Conservation (phyloP, 345 rosid species). For the Camelina laxa region DNA sequence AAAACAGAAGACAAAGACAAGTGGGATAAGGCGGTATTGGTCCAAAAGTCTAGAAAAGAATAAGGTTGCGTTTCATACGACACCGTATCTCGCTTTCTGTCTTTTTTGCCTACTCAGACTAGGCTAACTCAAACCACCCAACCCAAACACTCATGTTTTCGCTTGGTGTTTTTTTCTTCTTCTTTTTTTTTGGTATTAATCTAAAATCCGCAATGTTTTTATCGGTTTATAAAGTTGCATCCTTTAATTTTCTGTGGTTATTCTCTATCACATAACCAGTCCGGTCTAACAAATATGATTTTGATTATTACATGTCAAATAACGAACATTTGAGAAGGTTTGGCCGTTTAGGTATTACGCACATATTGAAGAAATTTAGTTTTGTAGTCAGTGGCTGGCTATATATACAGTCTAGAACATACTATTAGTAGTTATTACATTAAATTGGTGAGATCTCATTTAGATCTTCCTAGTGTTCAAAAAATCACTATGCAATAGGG, state of each 20-base stretch:
- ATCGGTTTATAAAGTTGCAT: slow-evolving; percentile 5
- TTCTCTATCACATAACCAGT: background rate
- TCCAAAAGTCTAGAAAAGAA: slow-evolving; percentile 47
- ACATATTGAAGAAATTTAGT: background rate
- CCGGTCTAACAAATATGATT: background rate
- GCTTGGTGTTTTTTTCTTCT: too few relatives aligned
- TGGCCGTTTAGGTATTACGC: background rate
- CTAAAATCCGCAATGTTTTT: slow-evolving; percentile 14
- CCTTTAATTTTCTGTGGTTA: background rate
- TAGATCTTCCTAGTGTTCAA: background rate
- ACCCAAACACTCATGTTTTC: slow-evolving; percentile 12
- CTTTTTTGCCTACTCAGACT: slow-evolving; percentile 40
- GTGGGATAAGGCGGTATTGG: slow-evolving; percentile 37
- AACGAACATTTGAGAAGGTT: background rate
- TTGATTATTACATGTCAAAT: background rate
- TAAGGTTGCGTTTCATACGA: slow-evolving; percentile 46
- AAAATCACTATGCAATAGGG: background rate
- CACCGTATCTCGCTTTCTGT: slow-evolving; percentile 49
- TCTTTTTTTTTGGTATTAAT: slow-evolving; percentile 1
- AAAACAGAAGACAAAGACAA: slow-evolving; percentile 7
- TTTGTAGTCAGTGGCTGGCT: background rate
- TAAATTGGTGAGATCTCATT: background rate
- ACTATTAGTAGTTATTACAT: background rate
- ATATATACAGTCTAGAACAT: background rate
- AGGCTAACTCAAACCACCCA: slow-evolving; percentile 41